Conservation (phyloP, 305 asterid genomes). For the Solanum hybrid region DNA sequence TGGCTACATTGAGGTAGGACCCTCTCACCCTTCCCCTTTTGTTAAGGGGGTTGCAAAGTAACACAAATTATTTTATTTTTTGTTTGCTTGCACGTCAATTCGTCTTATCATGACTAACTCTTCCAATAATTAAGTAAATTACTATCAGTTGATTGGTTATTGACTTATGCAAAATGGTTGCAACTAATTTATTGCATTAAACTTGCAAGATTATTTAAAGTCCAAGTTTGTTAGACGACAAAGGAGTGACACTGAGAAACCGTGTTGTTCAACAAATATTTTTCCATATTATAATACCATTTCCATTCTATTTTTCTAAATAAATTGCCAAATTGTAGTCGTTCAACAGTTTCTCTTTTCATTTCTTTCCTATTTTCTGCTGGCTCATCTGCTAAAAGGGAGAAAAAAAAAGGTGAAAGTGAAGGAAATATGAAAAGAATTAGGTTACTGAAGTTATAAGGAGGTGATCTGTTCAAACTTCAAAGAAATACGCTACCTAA, state of each 20-base stretch:
- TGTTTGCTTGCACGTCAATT: conserved; percentile 8
- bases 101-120: neutral
- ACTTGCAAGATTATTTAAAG: conserved; percentile 1
- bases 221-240: conserved; percentile 10
- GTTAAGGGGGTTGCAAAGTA: neutral
- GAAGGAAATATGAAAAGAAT: neutral
- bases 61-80: neutral
- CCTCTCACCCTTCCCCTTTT: neutral
- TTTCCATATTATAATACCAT: neutral
- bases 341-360: conserved; percentile 8
- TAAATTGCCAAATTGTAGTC: neutral
- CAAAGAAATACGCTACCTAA: conserved; percentile 2
- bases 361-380: neutral
- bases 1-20: conserved; percentile 48
- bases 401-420: neutral
- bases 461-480: conserved; percentile 3
- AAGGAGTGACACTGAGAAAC: conserved; percentile 4
- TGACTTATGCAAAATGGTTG: conserved; percentile 8
- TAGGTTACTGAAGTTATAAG: neutral
- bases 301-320: neutral
- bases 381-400: neutral
- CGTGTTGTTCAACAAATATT: conserved; percentile 7
- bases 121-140: neutral
- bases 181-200: conserved; percentile 9
- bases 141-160: neutral